Evolutionary conservation across 345 rosid species (phyloP).

Genomic region (Eucalyptus caleyi): DNA sequence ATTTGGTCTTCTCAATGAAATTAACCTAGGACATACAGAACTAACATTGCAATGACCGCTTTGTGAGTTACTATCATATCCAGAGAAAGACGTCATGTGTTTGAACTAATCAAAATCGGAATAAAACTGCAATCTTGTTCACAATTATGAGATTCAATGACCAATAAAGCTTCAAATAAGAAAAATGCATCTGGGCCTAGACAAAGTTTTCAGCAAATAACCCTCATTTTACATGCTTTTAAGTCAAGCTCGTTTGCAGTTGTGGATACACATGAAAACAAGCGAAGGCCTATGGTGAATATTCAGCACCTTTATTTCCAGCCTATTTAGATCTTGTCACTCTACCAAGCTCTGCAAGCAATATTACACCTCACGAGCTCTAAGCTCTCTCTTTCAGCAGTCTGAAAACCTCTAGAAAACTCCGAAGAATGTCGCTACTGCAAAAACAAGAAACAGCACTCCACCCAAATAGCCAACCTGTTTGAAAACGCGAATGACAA

Average conservation of each 20-base stretch:
- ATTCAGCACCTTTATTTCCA: not conserved
- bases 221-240: not conserved
- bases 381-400: not conserved
- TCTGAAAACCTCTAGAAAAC: slow-evolving; percentile 29
- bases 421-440: slow-evolving; percentile 82
- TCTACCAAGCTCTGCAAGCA: not conserved
- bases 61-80: too few species aligned
- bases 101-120: not conserved
- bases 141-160: not conserved
- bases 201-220: not conserved
- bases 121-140: not conserved
- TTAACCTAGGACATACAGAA: too few species aligned
- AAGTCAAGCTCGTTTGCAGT: not conserved
- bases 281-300: not conserved
- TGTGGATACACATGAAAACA: not conserved
- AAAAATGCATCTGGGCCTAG: not conserved
- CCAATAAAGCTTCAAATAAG: not conserved
- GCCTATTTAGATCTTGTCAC: not conserved
- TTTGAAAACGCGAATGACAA: not conserved
- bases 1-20: too few species aligned
- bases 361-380: not conserved
- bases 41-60: too few species aligned
- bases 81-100: not conserved
- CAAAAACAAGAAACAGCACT: slow-evolving; percentile 73
- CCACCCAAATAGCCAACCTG: slow-evolving; percentile 96